Evolutionary conservation across 1,284 basidiomycete genomes (phyloP).

Genomic region (Volvariella surrecta): DNA sequence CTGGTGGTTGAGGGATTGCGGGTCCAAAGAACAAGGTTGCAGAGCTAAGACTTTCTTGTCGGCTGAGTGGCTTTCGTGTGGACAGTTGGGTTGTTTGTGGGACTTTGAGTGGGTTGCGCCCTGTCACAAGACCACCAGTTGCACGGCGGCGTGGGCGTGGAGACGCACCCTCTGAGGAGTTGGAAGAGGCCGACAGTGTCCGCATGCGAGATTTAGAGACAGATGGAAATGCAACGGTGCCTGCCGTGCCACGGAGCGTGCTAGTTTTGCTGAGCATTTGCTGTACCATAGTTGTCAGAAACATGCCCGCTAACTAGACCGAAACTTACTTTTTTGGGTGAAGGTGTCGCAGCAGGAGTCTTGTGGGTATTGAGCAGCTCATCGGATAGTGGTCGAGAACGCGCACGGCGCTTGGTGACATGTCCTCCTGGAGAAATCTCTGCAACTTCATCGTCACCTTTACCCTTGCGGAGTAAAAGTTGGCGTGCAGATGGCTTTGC

Average conservation of each 20-base stretch:
- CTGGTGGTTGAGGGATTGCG: constrained; percentile 30
- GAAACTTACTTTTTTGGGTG: constrained; percentile 33
- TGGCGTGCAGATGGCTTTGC: constrained; percentile 20
- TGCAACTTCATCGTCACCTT: constrained; percentile 48
- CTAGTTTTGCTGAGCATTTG: constrained; percentile 3
- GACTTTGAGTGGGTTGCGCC: constrained; percentile 13
- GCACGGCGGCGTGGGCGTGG: constrained; percentile 40
- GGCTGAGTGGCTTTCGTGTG: constrained; percentile 22
- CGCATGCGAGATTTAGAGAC: constrained; percentile 15
- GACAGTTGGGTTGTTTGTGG: constrained; percentile 6
- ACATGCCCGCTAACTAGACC: neutral
- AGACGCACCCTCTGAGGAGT: constrained; percentile 32
- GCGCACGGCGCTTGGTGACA: constrained; percentile 60
- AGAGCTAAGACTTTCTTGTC: constrained; percentile 35
- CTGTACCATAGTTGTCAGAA: neutral
- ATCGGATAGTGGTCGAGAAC: constrained; percentile 56
- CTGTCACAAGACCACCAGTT: constrained; percentile 16
- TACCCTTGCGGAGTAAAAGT: constrained; percentile 18
- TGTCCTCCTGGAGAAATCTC: constrained; percentile 69
- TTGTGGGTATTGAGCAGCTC: constrained; percentile 46
- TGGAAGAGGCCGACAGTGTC: constrained; percentile 24
- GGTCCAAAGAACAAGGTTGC: constrained; percentile 72
- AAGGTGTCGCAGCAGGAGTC: constrained; percentile 22
- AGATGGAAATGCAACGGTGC: constrained; percentile 24
- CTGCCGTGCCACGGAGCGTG: constrained; percentile 19